Percentiles rank a stretch among this genome's conserved stretches.
Evolutionary conservation across 129 eudicot species (phyloP).

Genomic region (Helichrysum umbraculigerum): DNA sequence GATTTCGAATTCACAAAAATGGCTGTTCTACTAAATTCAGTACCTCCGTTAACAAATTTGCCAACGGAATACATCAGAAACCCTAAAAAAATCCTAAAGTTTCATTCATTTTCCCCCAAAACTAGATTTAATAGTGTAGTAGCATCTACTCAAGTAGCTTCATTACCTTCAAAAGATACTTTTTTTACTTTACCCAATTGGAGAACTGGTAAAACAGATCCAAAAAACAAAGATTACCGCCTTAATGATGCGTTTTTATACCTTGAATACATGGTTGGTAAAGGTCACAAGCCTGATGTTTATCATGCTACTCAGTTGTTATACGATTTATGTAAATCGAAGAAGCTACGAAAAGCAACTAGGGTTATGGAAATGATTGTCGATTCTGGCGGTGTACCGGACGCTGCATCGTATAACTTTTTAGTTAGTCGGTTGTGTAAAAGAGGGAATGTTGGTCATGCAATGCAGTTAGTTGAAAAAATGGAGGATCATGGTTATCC

Average conservation of each 20-base stretch:
- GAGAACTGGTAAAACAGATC: conserved; percentile 60
- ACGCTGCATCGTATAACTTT: conserved; percentile 57
- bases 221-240: conserved; percentile 53
- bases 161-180: conserved; percentile 38
- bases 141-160: conserved; percentile 51
- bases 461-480: conserved; percentile 71
- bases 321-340: conserved; percentile 67
- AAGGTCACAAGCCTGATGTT: conserved; percentile 81
- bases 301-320: conserved; percentile 66
- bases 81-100: conserved; percentile 34
- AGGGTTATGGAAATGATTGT: conserved; percentile 88
- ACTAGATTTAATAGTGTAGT: conserved; percentile 41
- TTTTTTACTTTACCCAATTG: conserved; percentile 68
- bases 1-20: conserved; percentile 19
- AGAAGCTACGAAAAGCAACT: conserved; percentile 59
- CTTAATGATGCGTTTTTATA: conserved; percentile 74
- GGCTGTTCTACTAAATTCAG: conserved; percentile 58
- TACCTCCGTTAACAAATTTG: conserved; percentile 52
- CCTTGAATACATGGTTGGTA: conserved; percentile 72
- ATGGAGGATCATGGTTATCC: conserved; percentile 83
- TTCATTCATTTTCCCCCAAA: conserved; percentile 37
- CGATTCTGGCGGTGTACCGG: conserved; percentile 55
- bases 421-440: conserved; percentile 71
- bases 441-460: conserved; percentile 68
- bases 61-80: conserved; percentile 37